Percentiles rank a stretch among this genome's conserved stretches.
These are phyloP conservation scores for Xylaria multiplex DNA, from an alignment of 2,329 filamentous ascomycete genomes.

Conservation along the genomic window DNA sequence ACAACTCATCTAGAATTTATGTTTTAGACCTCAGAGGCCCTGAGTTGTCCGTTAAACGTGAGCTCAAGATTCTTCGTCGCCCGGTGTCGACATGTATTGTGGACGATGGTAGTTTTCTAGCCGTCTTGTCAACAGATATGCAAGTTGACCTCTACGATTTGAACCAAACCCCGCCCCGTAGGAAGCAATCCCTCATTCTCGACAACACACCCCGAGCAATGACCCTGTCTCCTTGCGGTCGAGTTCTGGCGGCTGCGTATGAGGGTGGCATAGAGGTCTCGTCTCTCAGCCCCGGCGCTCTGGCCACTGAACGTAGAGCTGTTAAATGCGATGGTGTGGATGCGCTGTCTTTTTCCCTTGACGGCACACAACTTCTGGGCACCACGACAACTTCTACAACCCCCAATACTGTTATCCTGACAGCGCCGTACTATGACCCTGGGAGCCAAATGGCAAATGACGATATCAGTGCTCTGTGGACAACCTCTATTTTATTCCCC, in stretches of 20 bases:
- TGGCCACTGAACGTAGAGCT: constrained; percentile 74
- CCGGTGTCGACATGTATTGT: constrained; percentile 81
- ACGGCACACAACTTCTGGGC: constrained; percentile 81
- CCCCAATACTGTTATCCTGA: constrained; percentile 78
- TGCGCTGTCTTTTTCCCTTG: constrained; percentile 76
- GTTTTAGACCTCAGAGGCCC: constrained; percentile 74
- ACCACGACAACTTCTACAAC: constrained; percentile 73
- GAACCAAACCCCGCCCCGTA: constrained; percentile 69
- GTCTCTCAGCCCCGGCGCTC: constrained; percentile 71
- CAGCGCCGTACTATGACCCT: constrained; percentile 81
- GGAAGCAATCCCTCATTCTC: constrained; percentile 78
- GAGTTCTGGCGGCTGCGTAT: constrained; percentile 85
- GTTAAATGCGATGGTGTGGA: constrained; percentile 84
- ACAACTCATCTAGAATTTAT: constrained; percentile 87
- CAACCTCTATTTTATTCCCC: constrained; percentile 84
- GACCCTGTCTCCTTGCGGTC: constrained; percentile 81
- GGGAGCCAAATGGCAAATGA: constrained; percentile 73
- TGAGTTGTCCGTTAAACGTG: constrained; percentile 73
- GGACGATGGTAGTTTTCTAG: constrained; percentile 79
- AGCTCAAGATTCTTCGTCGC: constrained; percentile 81
- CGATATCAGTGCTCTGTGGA: constrained; percentile 80
- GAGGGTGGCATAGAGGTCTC: constrained; percentile 90
- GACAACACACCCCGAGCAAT: constrained; percentile 83
- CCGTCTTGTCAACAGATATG: constrained; percentile 82
- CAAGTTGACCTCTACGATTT: constrained; percentile 89